Evolutionary conservation across 257 asterid genomes (phyloP), one percentile per base, ranked within the genome.

Genomic region (Cynanchum wilfordii): DNA sequence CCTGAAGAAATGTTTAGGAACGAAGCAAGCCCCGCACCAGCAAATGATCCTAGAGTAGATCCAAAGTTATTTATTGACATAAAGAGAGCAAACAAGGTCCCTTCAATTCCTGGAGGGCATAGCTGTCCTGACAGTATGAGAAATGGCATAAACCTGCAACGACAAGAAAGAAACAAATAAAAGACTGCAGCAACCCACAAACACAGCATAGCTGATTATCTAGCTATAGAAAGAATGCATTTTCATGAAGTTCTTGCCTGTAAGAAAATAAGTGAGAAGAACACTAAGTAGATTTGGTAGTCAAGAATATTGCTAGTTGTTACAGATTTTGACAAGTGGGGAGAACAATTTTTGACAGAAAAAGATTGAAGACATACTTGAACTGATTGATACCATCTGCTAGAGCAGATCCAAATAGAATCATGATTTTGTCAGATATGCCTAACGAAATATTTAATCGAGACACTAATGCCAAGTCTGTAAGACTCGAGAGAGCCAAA

Each of bases 21-120:
- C 4, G 97, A 89, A 74, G 98, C 96, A 24, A 93, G 66, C 56
- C 91, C 89, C 36, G 97, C 98, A 7, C 98, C 98, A 42, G 82
- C 88, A 12, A 93, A 90, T 3, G 96, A 84, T 74, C 97, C 95
- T 70, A 91, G 69, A 0, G 97, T 87, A 2, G 90, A 75, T 20
- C 97, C 98, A 66, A 93, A 80, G 85, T 93, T 93, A 88, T 88
- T 93, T 77, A 91, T 89, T 12, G 97, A 93, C 98, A 93, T 93
- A 36, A 93, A 91, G 73, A 93, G 92, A 5, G 98, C 97, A 77
- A 91, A 93, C 27, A 93, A 63, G 15, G 98, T 93, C 80, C 98
- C 97, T 82, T 91, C 97, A 20, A 93, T 83, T 25, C 97, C 97
- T 13, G 97, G 97, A 47, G 98, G 98, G 86, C 97, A 93, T 24